Conservation (phyloP, 2,329 filamentous ascomycete genomes). For the Setomelanomma holmii region DNA sequence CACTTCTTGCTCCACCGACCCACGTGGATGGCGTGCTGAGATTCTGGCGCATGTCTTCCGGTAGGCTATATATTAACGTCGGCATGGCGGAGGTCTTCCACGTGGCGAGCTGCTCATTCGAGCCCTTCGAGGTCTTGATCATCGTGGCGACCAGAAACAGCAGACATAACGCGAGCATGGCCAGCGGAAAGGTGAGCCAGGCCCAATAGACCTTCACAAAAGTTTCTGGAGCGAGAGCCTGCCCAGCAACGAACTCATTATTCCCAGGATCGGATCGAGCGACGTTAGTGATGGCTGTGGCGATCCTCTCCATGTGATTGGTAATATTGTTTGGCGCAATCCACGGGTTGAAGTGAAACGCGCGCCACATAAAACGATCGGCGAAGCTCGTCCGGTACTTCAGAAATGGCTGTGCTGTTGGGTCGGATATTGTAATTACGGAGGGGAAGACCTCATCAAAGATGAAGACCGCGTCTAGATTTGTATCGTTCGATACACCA, state of each 20-base stretch:
- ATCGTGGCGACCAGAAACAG: slow-evolving; percentile 35
- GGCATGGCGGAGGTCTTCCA: slow-evolving; percentile 44
- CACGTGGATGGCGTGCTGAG: neutral
- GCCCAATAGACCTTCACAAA: slow-evolving; percentile 32
- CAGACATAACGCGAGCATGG: slow-evolving; percentile 26
- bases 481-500: slow-evolving; percentile 12
- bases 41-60: slow-evolving; percentile 8
- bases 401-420: neutral
- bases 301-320: slow-evolving; percentile 25
- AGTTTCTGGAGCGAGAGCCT: slow-evolving; percentile 3
- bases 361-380: neutral
- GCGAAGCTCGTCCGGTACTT: slow-evolving; percentile 5
- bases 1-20: neutral
- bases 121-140: slow-evolving; percentile 22
- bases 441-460: slow-evolving; percentile 20
- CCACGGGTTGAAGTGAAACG: slow-evolving; percentile 22
- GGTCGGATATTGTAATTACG: neutral
- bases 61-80: slow-evolving; percentile 28
- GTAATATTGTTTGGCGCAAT: slow-evolving; percentile 30
- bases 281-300: slow-evolving; percentile 25
- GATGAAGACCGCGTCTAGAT: neutral
- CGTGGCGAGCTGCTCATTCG: slow-evolving; percentile 7
- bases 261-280: slow-evolving; percentile 20
- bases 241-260: slow-evolving; percentile 15
- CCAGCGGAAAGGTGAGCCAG: slow-evolving; percentile 39